Conservation (phyloP, 2,329 filamentous ascomycete species). For the Zymoseptoria passerinii region DNA sequence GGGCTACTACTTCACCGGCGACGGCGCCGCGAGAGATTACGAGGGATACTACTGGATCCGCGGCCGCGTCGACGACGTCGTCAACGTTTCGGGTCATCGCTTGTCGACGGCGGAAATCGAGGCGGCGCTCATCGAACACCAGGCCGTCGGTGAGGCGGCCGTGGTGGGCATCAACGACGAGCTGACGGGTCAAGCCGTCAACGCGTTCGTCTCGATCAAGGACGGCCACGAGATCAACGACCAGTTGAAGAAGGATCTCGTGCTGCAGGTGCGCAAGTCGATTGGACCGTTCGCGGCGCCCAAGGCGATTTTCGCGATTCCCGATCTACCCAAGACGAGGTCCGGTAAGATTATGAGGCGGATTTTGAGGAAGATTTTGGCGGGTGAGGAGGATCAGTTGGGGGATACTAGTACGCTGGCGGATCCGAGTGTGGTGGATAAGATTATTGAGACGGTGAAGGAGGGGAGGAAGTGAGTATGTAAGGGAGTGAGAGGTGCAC, state of each 20-base stretch:
- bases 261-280: constrained; percentile 90
- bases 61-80: constrained; percentile 94
- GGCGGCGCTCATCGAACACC: constrained; percentile 88
- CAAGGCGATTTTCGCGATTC: constrained; percentile 83
- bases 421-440: constrained; percentile 79
- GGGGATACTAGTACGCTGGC: constrained; percentile 91
- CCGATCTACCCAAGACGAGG: constrained; percentile 92
- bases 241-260: constrained; percentile 82
- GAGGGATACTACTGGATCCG: constrained; percentile 99
- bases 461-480: constrained; percentile 34
- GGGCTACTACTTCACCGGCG: constrained; percentile 93
- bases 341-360: constrained; percentile 99
- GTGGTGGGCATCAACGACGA: constrained; percentile 92
- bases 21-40: constrained; percentile 90
- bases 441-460: constrained; percentile 78
- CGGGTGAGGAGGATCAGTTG: constrained; percentile 92
- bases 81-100: constrained; percentile 94
- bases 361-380: constrained; percentile 93
- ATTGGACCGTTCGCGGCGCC: constrained; percentile 96
- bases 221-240: constrained; percentile 69
- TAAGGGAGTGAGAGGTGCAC: not conserved
- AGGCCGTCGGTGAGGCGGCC: constrained; percentile 81
- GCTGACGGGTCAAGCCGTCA: constrained; percentile 92
- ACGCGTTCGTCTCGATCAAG: constrained; percentile 91
- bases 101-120: constrained; percentile 97